Evolutionary conservation across 2,329 filamentous ascomycete genomes (phyloP).

Genomic region (Monilinia vaccinii-corymbosi): DNA sequence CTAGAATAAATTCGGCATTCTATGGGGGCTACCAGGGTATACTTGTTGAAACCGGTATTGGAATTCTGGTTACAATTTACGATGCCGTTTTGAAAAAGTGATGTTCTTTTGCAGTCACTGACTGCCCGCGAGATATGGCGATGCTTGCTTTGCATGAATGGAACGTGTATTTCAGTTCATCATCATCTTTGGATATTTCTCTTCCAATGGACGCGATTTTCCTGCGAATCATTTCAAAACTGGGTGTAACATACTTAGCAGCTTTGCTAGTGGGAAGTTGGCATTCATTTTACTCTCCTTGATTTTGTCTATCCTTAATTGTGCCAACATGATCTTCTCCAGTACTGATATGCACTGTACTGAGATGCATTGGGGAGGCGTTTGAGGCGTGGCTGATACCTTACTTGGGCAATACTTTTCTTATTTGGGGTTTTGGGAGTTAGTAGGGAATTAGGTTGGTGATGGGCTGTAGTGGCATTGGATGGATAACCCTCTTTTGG

Average conservation of each 20-base stretch:
- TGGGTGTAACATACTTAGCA: background rate
- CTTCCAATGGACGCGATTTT: background rate
- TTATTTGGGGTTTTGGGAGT: background rate
- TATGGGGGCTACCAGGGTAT: conserved; percentile 65
- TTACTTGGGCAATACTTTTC: background rate
- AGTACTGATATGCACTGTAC: conserved; percentile 7
- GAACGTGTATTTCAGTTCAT: background rate
- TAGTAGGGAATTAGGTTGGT: background rate
- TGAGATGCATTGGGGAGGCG: conserved; percentile 8
- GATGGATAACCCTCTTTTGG: background rate
- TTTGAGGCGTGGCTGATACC: conserved; percentile 8
- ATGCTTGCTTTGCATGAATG: background rate
- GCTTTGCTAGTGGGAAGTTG: background rate
- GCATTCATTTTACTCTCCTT: conserved; percentile 2
- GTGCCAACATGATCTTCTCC: conserved; percentile 9
- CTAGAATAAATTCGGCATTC: conserved; percentile 54
- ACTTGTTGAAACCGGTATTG: conserved; percentile 59
- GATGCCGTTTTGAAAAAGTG: conserved; percentile 68
- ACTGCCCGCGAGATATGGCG: background rate
- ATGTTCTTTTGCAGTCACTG: background rate
- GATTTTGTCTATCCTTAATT: conserved; percentile 6
- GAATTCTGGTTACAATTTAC: conserved; percentile 61
- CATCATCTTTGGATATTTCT: background rate
- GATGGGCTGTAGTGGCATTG: background rate
- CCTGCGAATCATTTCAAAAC: background rate